These are phyloP conservation scores for Phycomyces blakesleeanus DNA, from an alignment of 192 early-diverging fungal genomes.

Conservation along the genomic window DNA sequence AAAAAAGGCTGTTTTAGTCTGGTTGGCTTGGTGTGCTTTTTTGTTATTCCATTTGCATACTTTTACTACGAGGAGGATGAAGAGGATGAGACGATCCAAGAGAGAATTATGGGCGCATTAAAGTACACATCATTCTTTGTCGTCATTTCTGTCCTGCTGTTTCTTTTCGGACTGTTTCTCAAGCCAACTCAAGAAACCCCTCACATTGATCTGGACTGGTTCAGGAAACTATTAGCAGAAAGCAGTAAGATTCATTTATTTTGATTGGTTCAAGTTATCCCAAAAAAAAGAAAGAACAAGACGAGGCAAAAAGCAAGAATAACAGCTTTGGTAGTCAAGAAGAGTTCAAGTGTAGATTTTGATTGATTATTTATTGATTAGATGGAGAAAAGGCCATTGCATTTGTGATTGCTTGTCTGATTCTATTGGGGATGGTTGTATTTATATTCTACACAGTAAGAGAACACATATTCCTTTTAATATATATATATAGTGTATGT, in stretches of 20 bases:
- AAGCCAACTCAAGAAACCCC: constrained; percentile 30
- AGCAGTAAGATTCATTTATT: constrained; percentile 37
- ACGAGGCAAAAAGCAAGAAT: no score
- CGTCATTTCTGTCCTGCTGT: constrained; percentile 39
- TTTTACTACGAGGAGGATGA: constrained; percentile 60
- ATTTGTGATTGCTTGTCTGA: constrained; percentile 46
- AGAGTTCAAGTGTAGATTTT: no score
- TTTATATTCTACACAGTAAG: constrained; percentile 54
- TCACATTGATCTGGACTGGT: constrained; percentile 48
- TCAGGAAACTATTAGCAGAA: constrained; percentile 40
- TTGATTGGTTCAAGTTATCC: background rate
- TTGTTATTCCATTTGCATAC: constrained; percentile 58
- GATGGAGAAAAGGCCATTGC: constrained; percentile 41
- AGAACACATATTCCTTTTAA: background rate
- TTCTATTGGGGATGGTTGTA: constrained; percentile 48
- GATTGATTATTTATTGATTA: background rate
- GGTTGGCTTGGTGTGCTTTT: constrained; percentile 45
- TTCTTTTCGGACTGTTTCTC: constrained; percentile 49
- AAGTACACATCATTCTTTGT: constrained; percentile 58
- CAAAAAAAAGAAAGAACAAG: no score
- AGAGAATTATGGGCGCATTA: constrained; percentile 41
- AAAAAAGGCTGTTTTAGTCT: constrained; percentile 38
- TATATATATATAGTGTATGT: background rate
- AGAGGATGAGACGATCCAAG: constrained; percentile 24
- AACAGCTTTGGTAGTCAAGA: no score